Conservation (phyloP, 352 stramenopile genomes). For the Phytopythium oedochilum region DNA sequence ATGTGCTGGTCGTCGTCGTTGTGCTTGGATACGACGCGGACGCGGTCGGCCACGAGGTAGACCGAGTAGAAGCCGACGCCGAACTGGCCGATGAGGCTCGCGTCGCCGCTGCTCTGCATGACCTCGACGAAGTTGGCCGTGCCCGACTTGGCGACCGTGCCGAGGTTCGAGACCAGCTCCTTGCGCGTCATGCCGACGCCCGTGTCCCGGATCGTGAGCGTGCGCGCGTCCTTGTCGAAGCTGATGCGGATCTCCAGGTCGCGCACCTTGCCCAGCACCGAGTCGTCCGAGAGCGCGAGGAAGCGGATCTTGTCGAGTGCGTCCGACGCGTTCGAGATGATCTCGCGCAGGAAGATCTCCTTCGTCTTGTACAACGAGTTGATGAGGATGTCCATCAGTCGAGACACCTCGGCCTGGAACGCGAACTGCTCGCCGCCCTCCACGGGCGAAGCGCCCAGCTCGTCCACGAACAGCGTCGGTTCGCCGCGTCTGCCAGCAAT, state of each 20-base stretch:
- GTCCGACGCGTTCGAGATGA: constrained; percentile 99
- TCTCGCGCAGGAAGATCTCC: constrained; percentile 98
- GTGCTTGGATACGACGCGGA: constrained; percentile 97
- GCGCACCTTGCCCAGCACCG: constrained; percentile 63
- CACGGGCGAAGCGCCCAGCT: constrained; percentile 36
- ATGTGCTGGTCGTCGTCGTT: constrained; percentile 97
- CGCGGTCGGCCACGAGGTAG: constrained; percentile 96
- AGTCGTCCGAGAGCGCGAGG: constrained; percentile 91
- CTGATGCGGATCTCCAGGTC: constrained; percentile 97
- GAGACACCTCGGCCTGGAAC: constrained; percentile 96
- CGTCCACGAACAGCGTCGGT: constrained; percentile 34
- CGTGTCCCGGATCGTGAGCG: constrained; percentile 97
- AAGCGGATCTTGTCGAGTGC: constrained; percentile 99
- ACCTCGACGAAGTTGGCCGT: constrained; percentile 99
- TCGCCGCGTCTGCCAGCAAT: constrained; percentile 28
- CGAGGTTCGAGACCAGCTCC: constrained; percentile 96
- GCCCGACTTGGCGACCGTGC: constrained; percentile 98
- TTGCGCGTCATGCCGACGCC: constrained; percentile 99
- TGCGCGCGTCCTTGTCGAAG: constrained; percentile 94
- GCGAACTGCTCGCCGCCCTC: constrained; percentile 81
- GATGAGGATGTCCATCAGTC: constrained; percentile 99
- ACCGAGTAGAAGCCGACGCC: constrained; percentile 99
- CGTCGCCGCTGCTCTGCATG: constrained; percentile 88
- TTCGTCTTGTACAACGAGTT: constrained; percentile 98
- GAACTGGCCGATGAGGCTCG: constrained; percentile 99